phyloP scores from a whole-genome alignment of 495 filamentous ascomycete genomes.

The Hypoxylon lienhwacheense region DNA sequence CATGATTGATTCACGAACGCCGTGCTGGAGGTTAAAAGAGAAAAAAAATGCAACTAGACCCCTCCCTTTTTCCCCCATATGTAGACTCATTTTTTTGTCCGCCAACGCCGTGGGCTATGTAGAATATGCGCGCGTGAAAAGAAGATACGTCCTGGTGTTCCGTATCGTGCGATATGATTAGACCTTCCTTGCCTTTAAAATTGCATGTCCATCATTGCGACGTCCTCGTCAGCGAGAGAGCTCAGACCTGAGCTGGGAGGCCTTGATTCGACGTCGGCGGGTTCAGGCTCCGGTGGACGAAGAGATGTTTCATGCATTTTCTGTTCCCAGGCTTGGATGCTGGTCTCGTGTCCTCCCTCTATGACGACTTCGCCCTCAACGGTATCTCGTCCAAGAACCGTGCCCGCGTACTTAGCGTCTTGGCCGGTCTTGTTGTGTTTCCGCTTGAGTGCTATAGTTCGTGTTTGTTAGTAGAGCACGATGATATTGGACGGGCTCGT shows the following conservation, averaged over 20 bases:
- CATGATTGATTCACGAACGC: too few species aligned
- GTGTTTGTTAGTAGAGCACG: neutral
- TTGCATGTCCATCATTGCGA: conserved; percentile 46
- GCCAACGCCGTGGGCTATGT: conserved; percentile 13
- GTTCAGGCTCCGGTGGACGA: conserved; percentile 24
- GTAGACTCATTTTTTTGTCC: neutral
- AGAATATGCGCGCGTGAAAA: neutral
- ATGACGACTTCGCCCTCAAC: conserved; percentile 69
- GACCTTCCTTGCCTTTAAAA: conserved; percentile 6
- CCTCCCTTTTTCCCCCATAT: neutral
- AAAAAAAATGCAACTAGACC: neutral
- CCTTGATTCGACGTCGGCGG: conserved; percentile 41
- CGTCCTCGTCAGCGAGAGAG: conserved; percentile 51
- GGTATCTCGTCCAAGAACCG: conserved; percentile 68
- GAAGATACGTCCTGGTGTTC: neutral
- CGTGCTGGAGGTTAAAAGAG: too few species aligned
- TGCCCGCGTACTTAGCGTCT: conserved; percentile 77
- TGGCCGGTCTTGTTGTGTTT: conserved; percentile 81
- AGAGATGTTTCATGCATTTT: conserved; percentile 31
- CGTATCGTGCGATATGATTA: neutral
- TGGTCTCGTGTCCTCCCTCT: conserved; percentile 69
- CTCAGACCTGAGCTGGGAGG: conserved; percentile 56
- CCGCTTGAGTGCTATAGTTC: conserved; percentile 65
- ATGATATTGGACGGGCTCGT: neutral
- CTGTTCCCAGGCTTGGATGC: conserved; percentile 66